Evolutionary conservation across 495 filamentous ascomycete species (phyloP).

Genomic region (Margaritispora aquatica): DNA sequence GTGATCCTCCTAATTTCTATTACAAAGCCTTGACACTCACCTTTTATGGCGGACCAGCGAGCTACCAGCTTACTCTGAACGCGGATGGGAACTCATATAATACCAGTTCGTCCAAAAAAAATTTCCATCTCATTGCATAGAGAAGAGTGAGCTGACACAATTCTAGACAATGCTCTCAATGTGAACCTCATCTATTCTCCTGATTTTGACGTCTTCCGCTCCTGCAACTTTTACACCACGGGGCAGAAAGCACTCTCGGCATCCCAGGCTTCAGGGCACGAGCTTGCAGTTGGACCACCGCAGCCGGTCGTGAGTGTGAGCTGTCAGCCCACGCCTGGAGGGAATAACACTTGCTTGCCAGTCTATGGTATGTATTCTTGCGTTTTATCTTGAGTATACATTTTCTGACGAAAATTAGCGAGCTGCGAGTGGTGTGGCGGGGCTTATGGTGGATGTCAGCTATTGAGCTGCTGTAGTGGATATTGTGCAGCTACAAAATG

Average conservation of each 20-base stretch:
- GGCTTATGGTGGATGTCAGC: neutral
- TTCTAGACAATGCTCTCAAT: neutral
- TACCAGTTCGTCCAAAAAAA: neutral
- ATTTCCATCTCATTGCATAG: too few relatives aligned
- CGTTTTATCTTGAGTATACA: neutral
- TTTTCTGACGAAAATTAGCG: slow-evolving; percentile 2
- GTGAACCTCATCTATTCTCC: neutral
- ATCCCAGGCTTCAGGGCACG: neutral
- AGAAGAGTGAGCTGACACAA: neutral
- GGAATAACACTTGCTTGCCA: slow-evolving; percentile 8
- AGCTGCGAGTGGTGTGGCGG: slow-evolving; percentile 10
- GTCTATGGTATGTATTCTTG: slow-evolving; percentile 13
- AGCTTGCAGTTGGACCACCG: slow-evolving; percentile 11
- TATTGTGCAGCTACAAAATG: slow-evolving; percentile 20
- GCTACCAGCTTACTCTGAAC: slow-evolving; percentile 2
- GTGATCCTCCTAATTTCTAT: slow-evolving; percentile 1
- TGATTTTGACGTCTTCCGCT: slow-evolving; percentile 3
- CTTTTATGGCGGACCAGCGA: slow-evolving; percentile 8
- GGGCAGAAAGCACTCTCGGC: neutral
- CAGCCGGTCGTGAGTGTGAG: slow-evolving; percentile 6
- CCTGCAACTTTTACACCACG: slow-evolving; percentile 15
- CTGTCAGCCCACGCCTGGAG: slow-evolving; percentile 8
- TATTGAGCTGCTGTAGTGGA: slow-evolving; percentile 14
- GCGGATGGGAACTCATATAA: slow-evolving; percentile 15
- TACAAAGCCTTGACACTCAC: slow-evolving; percentile 12